These are phyloP conservation scores for Uncinocarpus reesii DNA, from an alignment of 2,329 filamentous ascomycete species.

Conservation along the genomic window DNA sequence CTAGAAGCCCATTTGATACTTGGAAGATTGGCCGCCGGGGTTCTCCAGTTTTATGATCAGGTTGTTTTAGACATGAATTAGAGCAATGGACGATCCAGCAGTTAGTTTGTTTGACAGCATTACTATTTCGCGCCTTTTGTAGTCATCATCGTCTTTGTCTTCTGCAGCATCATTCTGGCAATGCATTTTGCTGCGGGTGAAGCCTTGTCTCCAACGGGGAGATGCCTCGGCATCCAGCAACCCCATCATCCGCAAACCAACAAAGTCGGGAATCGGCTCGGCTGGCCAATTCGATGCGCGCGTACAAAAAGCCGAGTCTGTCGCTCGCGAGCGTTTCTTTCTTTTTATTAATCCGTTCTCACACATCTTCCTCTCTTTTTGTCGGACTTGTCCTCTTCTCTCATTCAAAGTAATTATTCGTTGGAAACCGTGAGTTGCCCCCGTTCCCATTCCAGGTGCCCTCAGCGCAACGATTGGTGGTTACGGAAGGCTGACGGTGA, in stretches of 20 bases:
- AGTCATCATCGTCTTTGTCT: no score
- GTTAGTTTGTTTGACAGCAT: neutral
- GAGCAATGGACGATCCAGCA: slow-evolving; percentile 4
- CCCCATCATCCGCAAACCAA: neutral
- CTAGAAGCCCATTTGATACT: slow-evolving; percentile 5
- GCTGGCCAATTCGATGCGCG: neutral
- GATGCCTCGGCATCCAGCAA: slow-evolving; percentile 3
- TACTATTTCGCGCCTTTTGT: no score
- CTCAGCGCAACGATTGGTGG: no score
- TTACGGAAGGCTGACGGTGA: neutral
- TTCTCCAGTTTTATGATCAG: neutral
- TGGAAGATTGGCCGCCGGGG: neutral
- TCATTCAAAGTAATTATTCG: neutral
- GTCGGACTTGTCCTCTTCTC: neutral
- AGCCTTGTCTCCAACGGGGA: slow-evolving; percentile 5
- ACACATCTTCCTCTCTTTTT: neutral
- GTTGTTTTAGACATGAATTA: slow-evolving; percentile 8
- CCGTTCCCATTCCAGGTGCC: no score
- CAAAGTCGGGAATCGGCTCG: slow-evolving; percentile 6
- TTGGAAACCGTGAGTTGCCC: no score
- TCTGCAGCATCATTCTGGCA: neutral
- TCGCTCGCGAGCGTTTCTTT: neutral
- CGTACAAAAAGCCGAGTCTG: slow-evolving; percentile 4
- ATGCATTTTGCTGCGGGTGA: no score
- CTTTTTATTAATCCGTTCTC: neutral